Evolutionary conservation across 495 filamentous ascomycete genomes (phyloP), one percentile per base, ranked within the genome.

Genomic region (Podospora tetraspora): DNA sequence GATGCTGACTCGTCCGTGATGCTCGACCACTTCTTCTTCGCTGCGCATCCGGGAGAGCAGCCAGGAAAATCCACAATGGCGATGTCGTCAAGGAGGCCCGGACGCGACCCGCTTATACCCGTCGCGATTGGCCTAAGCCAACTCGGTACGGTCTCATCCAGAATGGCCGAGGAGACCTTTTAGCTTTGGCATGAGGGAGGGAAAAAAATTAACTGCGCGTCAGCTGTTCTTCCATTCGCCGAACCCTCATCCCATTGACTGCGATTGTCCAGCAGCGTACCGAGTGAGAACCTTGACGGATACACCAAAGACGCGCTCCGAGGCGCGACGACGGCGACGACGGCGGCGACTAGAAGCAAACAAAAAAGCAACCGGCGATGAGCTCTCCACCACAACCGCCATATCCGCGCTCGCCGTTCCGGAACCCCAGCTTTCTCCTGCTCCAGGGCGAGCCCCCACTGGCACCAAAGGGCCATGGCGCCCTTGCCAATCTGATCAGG

Each of bases 401-500:
- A 11, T 68, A 61, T 23, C 19, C 71, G 22, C 69, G 63, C 21
- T 37, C 63, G 21, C 58, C 71, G 57, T 77, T 79, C 27, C 71
- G 69, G 16, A 70, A 73, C 9, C 68, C 71, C 12, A 74, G 77
- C 0, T 78, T 78, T 65, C 69, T 79, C 27, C 67, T 77, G 29
- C 73, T 78, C 7, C 75, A 79, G 57, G 80, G 81, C 24, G 80
- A 82, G 23, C 73, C 73, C 24, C 70, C 70, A 9, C 72, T 76
- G 23, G 69, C 70, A 27, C 77, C 76, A 25, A 71, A 68, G 37
- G 69, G 76, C 32, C 75, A 74, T 60, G 71, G 73, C 37, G 73
- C 72, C 25, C 69, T 84, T 34, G 76, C 74, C 10, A 74, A 70
- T 27, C 76, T 84, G 29, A 81, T 83, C 59, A 72, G 73, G 59